Percentiles rank a stretch among this genome's conserved stretches.
Conservation (phyloP, 2,329 filamentous ascomycete species). For the Colletotrichum sp. region DNA sequence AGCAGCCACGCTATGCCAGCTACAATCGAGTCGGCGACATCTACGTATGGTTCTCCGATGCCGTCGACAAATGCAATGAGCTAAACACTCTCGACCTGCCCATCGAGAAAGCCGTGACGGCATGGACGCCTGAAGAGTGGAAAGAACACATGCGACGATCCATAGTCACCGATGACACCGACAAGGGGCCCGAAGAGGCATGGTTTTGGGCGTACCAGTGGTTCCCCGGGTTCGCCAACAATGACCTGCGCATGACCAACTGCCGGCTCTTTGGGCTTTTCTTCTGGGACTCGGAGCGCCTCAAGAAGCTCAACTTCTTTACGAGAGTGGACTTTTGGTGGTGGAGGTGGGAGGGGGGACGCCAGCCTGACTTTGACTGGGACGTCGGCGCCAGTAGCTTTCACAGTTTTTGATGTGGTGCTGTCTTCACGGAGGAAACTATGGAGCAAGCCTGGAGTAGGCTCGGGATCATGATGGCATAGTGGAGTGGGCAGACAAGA, state of each 20-base stretch:
- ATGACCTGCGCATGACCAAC: constrained; percentile 11
- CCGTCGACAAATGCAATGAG: not conserved
- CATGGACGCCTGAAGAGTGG: not conserved
- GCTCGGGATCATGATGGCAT: not conserved
- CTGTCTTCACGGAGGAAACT: not conserved
- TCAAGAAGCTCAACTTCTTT: constrained; percentile 15
- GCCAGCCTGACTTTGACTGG: constrained; percentile 16
- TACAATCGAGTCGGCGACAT: constrained; percentile 12
- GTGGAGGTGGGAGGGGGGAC: constrained; percentile 16
- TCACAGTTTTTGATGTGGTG: not conserved
- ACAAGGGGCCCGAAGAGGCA: constrained; percentile 14
- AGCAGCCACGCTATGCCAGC: constrained; percentile 9
- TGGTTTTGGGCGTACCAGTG: constrained; percentile 18
- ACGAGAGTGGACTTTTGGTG: constrained; percentile 7
- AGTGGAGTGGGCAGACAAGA: too few species aligned
- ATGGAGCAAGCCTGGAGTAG: too few species aligned
- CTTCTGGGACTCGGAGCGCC: constrained; percentile 11
- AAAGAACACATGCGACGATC: not conserved
- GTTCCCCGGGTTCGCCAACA: not conserved
- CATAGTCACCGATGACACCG: not conserved
- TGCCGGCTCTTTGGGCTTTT: constrained; percentile 14
- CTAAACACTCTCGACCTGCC: not conserved
- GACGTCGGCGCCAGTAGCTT: not conserved
- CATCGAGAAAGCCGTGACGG: not conserved
- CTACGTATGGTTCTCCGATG: constrained; percentile 13